Conservation (phyloP, 78 protist species). For the Dictyostelium brefeldianum region DNA sequence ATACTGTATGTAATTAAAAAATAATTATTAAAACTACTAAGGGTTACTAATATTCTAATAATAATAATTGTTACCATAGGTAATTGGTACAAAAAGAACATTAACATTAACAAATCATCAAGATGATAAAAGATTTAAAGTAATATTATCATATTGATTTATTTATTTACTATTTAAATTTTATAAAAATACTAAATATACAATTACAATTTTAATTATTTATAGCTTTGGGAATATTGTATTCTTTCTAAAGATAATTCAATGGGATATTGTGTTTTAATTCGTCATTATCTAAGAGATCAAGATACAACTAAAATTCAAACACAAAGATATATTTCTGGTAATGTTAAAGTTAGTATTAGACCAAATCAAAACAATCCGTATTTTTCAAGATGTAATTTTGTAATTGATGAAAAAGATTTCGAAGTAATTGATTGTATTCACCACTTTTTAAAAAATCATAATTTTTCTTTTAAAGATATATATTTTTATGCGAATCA, state of each 20-base stretch:
- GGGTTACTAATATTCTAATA: too few relatives aligned
- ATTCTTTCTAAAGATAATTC: not conserved
- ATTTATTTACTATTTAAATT: not conserved
- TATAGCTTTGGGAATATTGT: constrained; percentile 3
- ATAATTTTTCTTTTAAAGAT: not conserved
- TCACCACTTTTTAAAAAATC: not conserved
- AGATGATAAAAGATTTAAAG: constrained; percentile 25
- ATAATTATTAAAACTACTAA: too few relatives aligned
- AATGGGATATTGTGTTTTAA: constrained; percentile 3
- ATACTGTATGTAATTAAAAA: not conserved
- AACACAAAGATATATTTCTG: not conserved
- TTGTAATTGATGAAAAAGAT: constrained; percentile 5
- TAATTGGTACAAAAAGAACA: constrained; percentile 3
- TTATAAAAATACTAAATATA: not conserved
- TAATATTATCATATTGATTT: not conserved
- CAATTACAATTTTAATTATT: too few relatives aligned
- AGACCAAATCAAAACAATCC: not conserved
- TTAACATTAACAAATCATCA: constrained; percentile 8
- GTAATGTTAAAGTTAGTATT: constrained; percentile 13
- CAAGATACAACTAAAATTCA: not conserved
- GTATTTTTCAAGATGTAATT: not conserved
- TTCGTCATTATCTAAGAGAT: constrained; percentile 15
- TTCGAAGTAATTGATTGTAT: constrained; percentile 8
- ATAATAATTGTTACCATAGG: too few relatives aligned
- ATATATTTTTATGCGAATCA: not conserved